Conservation (phyloP, 495 filamentous ascomycete species). For the Halenospora varia region DNA sequence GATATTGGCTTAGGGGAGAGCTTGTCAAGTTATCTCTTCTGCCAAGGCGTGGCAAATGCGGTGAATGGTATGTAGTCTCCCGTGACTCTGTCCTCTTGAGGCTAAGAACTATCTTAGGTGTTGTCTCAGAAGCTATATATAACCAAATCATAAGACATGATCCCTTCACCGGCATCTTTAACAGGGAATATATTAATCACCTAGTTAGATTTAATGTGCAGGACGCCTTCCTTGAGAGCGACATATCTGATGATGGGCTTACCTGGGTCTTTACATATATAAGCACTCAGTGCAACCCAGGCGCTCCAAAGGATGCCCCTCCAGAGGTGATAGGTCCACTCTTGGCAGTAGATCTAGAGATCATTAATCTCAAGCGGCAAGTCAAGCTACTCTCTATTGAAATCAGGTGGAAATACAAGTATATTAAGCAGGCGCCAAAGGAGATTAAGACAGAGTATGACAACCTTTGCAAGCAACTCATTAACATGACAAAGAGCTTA, state of each 20-base stretch:
- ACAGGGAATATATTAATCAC: constrained; percentile 12
- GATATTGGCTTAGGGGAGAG: constrained; percentile 23
- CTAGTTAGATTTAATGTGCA: constrained; percentile 18
- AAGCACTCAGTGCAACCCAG: not conserved
- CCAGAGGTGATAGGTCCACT: constrained; percentile 10
- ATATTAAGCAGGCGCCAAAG: constrained; percentile 12
- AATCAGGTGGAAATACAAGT: constrained; percentile 12
- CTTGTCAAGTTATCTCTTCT: constrained; percentile 24
- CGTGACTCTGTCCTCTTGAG: not conserved
- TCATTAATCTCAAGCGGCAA: constrained; percentile 10
- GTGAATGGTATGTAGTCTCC: constrained; percentile 18
- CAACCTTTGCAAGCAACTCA: constrained; percentile 3
- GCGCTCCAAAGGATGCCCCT: constrained; percentile 5
- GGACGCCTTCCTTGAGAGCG: constrained; percentile 12
- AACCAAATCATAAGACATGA: constrained; percentile 21
- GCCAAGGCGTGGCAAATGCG: constrained; percentile 13
- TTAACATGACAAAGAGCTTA: constrained; percentile 5
- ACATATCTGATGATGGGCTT: constrained; percentile 11
- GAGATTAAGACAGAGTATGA: not conserved
- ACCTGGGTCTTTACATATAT: constrained; percentile 16
- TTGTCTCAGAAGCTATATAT: constrained; percentile 14
- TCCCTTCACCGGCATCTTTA: constrained; percentile 16
- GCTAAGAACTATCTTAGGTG: constrained; percentile 16
- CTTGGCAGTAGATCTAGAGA: constrained; percentile 10
- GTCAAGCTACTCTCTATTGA: constrained; percentile 9